These are phyloP conservation scores for Gnaphalium uliginosum DNA, from an alignment of 129 eudicot species.

Conservation along the genomic window DNA sequence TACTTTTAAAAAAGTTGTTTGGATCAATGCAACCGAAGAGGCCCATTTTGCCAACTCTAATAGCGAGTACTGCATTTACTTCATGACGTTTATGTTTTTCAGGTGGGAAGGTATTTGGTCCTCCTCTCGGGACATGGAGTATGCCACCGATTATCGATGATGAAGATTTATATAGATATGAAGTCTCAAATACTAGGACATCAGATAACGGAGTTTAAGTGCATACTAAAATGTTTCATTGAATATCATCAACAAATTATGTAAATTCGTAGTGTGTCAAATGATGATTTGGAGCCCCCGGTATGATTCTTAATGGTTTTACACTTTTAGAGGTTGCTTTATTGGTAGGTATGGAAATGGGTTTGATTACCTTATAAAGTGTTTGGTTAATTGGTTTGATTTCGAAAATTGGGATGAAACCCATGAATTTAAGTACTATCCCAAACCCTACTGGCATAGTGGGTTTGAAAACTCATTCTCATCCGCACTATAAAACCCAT, in stretches of 20 bases:
- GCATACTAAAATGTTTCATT: neutral
- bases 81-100: slow-evolving; percentile 22
- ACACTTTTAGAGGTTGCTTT: no score
- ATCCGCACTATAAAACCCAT: no score
- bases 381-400: no score
- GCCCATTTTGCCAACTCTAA: neutral
- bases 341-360: no score
- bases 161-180: slow-evolving; percentile 61
- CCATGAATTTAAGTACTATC: no score
- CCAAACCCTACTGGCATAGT: no score
- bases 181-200: slow-evolving; percentile 28
- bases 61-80: neutral
- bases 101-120: slow-evolving; percentile 78
- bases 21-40: neutral
- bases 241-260: neutral
- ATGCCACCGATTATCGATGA: slow-evolving; percentile 73
- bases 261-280: no score
- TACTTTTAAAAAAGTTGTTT: neutral
- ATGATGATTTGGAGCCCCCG: no score
- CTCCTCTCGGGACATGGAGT: slow-evolving; percentile 90
- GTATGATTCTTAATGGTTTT: no score
- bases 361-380: no score
- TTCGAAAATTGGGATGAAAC: no score
- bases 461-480: no score
- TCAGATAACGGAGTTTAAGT: slow-evolving; percentile 2